Evolutionary conservation across 2,329 filamentous ascomycete species (phyloP), one percentile per base, ranked within the genome.

Genomic region (Phyllosticta citribraziliensis): DNA sequence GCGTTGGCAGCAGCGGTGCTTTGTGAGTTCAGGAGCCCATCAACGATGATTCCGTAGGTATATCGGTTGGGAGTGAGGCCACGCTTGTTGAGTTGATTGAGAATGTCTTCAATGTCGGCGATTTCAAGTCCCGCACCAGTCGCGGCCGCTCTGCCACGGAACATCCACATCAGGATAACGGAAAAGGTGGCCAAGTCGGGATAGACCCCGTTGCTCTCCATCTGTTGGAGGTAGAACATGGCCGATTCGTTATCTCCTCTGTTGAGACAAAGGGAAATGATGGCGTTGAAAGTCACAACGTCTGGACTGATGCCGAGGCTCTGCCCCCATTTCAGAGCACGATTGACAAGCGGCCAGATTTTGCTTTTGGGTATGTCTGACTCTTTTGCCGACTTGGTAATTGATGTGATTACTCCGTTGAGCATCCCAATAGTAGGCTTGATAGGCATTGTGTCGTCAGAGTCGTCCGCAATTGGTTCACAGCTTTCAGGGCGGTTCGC

Each of bases 171-270:
- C 8, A 94, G 77, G 61, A 94, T 79, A 64, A 90, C 84, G 22
- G 85, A 88, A 71, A 89, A 89, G 0, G 90, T 94, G 5, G 81
- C 81, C n/a, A 80, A 77, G 70, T 91, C 84, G 0, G 86, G 81
- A 30, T 78, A 66, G 27, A 90, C 71, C 2, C 78, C 78, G 17
- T 79, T 73, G 2, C 70, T 64, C 50, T 80, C 74, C 88, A 91
- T 91, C 59, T 79, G 74, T 3, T 74, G 67, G 2, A 91, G 76
- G 12, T 90, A 68, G 2, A 70, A 70, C 52, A 79, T 75, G 12
- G 83, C 79, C 51, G 83, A 80, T 0, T 76, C 68, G 35, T 73
- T 67, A 25, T 79, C 74, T 24, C 79, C 78, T 19, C 76, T 72
- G 14, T 78, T 77, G 62, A 90, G 76, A 61, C 84, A 76, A 30